A percentile compares a stretch with the other conserved stretches of the same genome.
Evolutionary conservation across 2,329 filamentous ascomycete species (phyloP).

Genomic region (Orbilia ellipsospora): DNA sequence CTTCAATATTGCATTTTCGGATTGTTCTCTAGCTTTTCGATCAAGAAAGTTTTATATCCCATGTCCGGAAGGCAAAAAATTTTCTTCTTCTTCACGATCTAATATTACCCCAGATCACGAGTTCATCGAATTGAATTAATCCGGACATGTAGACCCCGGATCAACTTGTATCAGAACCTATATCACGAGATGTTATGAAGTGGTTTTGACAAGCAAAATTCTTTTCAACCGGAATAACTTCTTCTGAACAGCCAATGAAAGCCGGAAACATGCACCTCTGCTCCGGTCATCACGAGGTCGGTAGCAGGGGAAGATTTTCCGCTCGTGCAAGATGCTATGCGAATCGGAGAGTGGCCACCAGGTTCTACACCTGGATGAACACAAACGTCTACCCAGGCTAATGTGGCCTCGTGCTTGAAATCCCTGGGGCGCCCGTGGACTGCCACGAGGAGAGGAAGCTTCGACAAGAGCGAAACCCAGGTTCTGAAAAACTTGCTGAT

Average conservation of each 20-base stretch:
- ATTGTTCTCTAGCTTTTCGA: not conserved
- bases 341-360: too few relatives aligned
- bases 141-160: constrained; percentile 39
- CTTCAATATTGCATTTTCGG: too few relatives aligned
- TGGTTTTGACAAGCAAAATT: constrained; percentile 51
- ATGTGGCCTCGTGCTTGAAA: too few relatives aligned
- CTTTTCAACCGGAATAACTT: constrained; percentile 55
- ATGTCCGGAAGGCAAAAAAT: constrained; percentile 29
- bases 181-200: constrained; percentile 25
- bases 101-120: constrained; percentile 49
- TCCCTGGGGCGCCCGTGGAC: too few relatives aligned
- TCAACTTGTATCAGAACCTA: constrained; percentile 41
- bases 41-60: constrained; percentile 30
- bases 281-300: constrained; percentile 9
- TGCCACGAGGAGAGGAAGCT: too few relatives aligned
- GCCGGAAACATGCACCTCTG: constrained; percentile 4
- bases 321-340: constrained; percentile 32
- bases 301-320: constrained; percentile 52
- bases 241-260: constrained; percentile 35
- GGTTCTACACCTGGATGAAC: too few relatives aligned
- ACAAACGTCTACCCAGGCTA: too few relatives aligned
- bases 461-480: too few relatives aligned
- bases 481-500: not conserved
- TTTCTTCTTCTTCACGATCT: constrained; percentile 3
- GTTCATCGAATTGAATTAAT: constrained; percentile 37